Evolutionary conservation across 2,329 filamentous ascomycete species (phyloP), one percentile per base, ranked within the genome.

Genomic region (Botrytis cinerea): DNA sequence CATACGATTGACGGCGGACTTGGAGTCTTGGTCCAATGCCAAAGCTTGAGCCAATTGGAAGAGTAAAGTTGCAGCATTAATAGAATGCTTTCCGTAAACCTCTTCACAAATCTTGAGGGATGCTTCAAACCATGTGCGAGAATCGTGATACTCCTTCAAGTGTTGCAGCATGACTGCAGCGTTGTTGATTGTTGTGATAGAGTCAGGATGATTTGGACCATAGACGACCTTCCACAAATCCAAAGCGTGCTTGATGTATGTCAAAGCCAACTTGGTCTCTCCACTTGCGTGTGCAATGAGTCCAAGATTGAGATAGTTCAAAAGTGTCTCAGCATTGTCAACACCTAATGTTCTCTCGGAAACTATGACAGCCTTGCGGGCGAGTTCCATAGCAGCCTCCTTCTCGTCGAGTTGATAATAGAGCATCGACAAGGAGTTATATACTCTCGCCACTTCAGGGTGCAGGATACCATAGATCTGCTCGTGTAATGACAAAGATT

Each of bases 381-480:
- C 95, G 76, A 99, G 89, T 83, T 99, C 96, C 38, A 98, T 92
- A 38, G 96, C 96, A 16, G 94, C 93, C 54, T 95, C 93, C 86
- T 98, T 98, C 85, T 99, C 96, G 72, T 98, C 96, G n/a, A 97
- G 89, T 82, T 97, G 93, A 83, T 97, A 98, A 85, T 98, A 98
- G 72, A 98, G 88, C 87, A 97, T 97, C 4, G 96, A 97, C 63
- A 99, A 84, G 70, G 93, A 94, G 83, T 97, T 95, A 86, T 99
- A 99, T 43, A 97, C 92, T 76, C 95, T 91, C 64, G 95, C 96
- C 74, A 98, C 95, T 84, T 99, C 96, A 1, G 96, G 95, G 81
- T 99, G 96, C 40, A 99, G 87, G 73, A 98, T 97, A 75, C 96
- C 96, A 80, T 99, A 99, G 78, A 99, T 98, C 83, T 99, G 96